These are phyloP conservation scores for Trichoderma pleuroti DNA, from an alignment of 2,329 filamentous ascomycete species.

Conservation along the genomic window DNA sequence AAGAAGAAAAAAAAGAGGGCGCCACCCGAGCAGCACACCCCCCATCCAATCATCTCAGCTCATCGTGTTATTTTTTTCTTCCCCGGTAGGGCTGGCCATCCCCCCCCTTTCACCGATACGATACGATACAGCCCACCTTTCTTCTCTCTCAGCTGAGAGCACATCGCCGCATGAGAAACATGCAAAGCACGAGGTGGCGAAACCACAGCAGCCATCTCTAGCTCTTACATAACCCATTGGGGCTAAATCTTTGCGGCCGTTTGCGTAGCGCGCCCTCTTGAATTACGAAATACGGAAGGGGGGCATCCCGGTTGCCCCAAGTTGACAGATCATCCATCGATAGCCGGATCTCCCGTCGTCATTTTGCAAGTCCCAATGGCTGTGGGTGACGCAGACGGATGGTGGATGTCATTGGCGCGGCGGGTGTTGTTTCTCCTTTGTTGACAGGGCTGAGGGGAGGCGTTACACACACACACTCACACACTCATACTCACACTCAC, in stretches of 20 bases:
- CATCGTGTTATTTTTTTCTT: background rate
- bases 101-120: background rate
- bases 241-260: background rate
- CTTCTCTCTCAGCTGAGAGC: background rate
- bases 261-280: background rate
- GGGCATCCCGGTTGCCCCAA: background rate
- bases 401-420: background rate
- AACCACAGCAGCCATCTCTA: background rate
- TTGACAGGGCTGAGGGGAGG: background rate
- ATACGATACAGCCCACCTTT: background rate
- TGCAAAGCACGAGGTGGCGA: conserved; percentile 8
- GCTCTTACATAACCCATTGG: conserved; percentile 9
- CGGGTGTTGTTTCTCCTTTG: background rate
- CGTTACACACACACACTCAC: background rate
- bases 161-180: background rate
- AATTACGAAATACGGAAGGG: background rate
- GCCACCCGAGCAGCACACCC: background rate
- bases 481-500: background rate
- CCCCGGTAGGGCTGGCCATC: background rate
- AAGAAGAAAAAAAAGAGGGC: background rate
- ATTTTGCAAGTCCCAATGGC: background rate
- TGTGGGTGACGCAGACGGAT: background rate
- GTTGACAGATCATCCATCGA: conserved; percentile 8
- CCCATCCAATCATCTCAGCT: background rate
- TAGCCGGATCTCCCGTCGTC: conserved; percentile 9